phyloP scores from a whole-genome alignment of 139 green algal genomes.

The Tetradesmus lagerheimii region DNA sequence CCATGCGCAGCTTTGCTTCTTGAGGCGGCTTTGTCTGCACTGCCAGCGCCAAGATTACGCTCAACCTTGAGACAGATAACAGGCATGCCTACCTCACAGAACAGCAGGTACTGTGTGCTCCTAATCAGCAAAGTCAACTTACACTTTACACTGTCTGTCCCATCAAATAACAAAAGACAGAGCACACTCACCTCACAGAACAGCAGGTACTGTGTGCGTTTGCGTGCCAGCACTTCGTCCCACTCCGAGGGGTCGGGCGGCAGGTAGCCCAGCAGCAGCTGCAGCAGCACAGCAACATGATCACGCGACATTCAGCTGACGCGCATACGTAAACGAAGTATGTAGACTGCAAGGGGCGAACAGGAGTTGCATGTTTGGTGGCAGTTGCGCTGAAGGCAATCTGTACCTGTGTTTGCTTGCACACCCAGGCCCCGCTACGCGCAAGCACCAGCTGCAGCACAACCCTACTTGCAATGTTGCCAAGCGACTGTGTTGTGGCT shows the following conservation, averaged over 20 bases:
- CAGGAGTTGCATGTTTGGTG: neutral
- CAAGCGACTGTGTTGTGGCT: no score
- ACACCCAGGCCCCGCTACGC: neutral
- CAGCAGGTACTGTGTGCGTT: constrained; percentile 82
- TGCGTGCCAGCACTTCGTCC: constrained; percentile 66
- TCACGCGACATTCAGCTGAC: neutral
- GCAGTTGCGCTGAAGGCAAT: neutral
- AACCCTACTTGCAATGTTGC: no score
- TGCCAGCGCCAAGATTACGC: no score
- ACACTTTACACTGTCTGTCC: no score
- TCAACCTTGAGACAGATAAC: neutral
- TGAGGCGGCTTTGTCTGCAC: no score
- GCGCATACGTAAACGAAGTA: no score
- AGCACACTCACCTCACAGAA: constrained; percentile 80
- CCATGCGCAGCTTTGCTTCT: neutral
- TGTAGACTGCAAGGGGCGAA: no score
- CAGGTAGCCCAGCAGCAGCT: constrained; percentile 91
- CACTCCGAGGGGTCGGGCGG: constrained; percentile 77
- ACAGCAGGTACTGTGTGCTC: constrained; percentile 86
- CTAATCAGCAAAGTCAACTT: no score
- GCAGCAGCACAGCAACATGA: neutral
- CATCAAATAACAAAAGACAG: no score
- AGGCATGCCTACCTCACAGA: constrained; percentile 76
- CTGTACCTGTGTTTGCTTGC: neutral
- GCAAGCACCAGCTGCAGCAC: neutral